Percentiles rank a stretch among this genome's conserved stretches.
Conservation (phyloP, 306 rosid genomes). For the Clitoria ternatea region DNA sequence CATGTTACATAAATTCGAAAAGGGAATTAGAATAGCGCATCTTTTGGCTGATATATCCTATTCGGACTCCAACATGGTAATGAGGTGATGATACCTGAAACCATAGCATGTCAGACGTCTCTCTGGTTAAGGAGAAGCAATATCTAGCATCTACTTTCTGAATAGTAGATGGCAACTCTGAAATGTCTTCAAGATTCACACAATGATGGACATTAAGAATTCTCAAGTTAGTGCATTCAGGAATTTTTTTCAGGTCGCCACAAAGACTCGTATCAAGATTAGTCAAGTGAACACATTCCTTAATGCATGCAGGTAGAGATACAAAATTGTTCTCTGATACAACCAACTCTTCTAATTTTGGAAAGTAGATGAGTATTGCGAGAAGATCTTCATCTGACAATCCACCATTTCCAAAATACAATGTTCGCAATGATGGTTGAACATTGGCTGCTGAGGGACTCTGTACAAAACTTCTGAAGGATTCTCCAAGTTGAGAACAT, state of each 20-base stretch:
- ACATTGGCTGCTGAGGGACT: background rate
- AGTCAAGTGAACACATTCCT: background rate
- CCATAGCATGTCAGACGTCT: constrained; percentile 3
- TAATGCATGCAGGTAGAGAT: constrained; percentile 1
- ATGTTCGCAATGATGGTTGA: background rate
- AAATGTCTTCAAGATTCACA: background rate
- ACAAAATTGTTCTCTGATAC: background rate
- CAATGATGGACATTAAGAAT: background rate
- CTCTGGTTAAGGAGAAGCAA: background rate
- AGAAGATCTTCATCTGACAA: background rate
- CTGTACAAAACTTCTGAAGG: background rate
- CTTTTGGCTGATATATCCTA: no score
- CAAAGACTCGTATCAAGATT: background rate
- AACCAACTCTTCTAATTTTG: background rate
- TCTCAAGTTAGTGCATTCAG: background rate
- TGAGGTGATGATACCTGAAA: background rate
- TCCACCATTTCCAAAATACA: background rate
- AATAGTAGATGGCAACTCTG: background rate
- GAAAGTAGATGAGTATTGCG: background rate
- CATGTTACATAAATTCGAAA: no score
- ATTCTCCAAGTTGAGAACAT: background rate
- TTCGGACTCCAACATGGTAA: no score
- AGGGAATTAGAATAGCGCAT: no score
- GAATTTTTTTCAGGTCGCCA: background rate
- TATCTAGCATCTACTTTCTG: background rate